Conservation (phyloP, 2,329 filamentous ascomycete species). For the Dothistroma septosporum region DNA sequence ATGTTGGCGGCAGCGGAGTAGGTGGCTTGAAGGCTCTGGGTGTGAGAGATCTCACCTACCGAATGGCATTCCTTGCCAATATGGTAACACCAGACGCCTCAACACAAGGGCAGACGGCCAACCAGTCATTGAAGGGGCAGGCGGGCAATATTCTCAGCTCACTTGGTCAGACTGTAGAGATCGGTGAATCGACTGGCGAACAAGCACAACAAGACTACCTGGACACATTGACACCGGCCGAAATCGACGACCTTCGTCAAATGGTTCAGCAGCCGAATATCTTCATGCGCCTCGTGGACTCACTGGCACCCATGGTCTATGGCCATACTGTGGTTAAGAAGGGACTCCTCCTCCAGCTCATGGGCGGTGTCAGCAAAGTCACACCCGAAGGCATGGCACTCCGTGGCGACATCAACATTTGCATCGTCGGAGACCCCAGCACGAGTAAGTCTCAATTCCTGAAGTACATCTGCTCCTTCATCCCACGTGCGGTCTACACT, state of each 20-base stretch:
- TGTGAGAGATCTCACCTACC: slow-evolving; percentile 91
- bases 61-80: slow-evolving; percentile 91
- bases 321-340: slow-evolving; percentile 98
- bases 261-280: slow-evolving; percentile 97
- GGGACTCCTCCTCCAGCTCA: slow-evolving; percentile 84
- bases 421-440: slow-evolving; percentile 92
- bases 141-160: slow-evolving; percentile 81
- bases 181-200: slow-evolving; percentile 68
- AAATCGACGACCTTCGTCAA: slow-evolving; percentile 84
- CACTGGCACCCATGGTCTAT: slow-evolving; percentile 93
- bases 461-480: slow-evolving; percentile 94
- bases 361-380: slow-evolving; percentile 90
- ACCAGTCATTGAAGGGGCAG: slow-evolving; percentile 65
- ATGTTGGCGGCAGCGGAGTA: slow-evolving; percentile 79
- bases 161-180: slow-evolving; percentile 68
- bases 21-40: slow-evolving; percentile 86
- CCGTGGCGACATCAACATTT: slow-evolving; percentile 97
- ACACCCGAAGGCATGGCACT: slow-evolving; percentile 94
- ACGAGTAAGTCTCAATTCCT: slow-evolving; percentile 98
- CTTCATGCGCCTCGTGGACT: slow-evolving; percentile 87
- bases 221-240: slow-evolving; percentile 74
- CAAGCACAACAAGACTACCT: slow-evolving; percentile 84
- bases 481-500: slow-evolving; percentile 95
- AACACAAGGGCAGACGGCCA: slow-evolving; percentile 66
- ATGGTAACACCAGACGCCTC: slow-evolving; percentile 91